Evolutionary conservation across 2,329 filamentous ascomycete genomes (phyloP), one percentile per base, ranked within the genome.

Genomic region (Monosporascus sp.): DNA sequence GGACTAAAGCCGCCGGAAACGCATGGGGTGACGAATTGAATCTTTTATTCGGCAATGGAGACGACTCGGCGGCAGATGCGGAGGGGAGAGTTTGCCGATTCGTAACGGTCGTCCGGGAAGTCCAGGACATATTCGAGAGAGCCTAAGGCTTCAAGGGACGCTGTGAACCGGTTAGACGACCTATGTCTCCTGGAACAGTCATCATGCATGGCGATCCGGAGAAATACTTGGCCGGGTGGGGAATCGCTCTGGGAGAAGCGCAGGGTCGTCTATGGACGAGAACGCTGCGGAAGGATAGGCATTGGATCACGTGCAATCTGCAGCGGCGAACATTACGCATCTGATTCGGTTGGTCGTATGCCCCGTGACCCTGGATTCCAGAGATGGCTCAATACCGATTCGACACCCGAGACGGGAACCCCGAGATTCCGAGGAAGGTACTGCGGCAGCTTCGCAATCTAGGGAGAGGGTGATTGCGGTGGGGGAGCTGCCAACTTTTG

Each of bases 401-500:
- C 11, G 31, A 35, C 11, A 14, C 31, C 31, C 5, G 31, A 14
- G 11, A 35, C 4, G 9, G 31, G 18, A 14, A 43, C 11, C 9
- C 8, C 7, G 22, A 8, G 1, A 20, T 24, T 24, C n/a, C 39
- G n/a, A 20, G 39, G 2, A 43, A 24, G 7, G 18, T 62, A n/a
- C 67, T 31, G 61, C 55, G 14, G 22, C 17, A 43, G 8, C 37
- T 18, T 44, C 24, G 18, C 20, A 25, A 45, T 43, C 22, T 41
- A 25, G 36, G 35, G 31, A 44, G 22, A 8, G 22, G 24, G 24
- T 22, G 55, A 18, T 48, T 61, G 60, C 49, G 64, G 61, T 15
- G 61, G 53, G 48, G 50, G 54, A 14, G 58, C 48, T 27, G 72
- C 70, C 70, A 77, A 72, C 61, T 76, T 77, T 58, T 74, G 72